phyloP scores from a whole-genome alignment of 1,139 yeast species.

The Pichia sp. region DNA sequence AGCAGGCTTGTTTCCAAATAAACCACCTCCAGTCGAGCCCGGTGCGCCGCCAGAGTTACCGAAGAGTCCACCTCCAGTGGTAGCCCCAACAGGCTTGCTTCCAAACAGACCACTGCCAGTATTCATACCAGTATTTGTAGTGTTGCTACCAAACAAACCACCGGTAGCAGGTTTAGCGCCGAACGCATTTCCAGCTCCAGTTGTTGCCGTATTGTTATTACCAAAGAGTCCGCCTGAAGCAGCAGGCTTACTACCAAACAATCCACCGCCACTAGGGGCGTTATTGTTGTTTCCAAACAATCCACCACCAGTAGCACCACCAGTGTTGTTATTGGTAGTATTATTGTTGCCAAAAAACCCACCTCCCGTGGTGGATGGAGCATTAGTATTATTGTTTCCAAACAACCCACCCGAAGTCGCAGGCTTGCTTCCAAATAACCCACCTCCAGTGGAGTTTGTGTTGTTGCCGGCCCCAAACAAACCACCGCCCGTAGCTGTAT shows the following conservation, averaged over 20 bases:
- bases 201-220: constrained; percentile 17
- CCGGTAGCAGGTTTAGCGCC: constrained; percentile 26
- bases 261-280: constrained; percentile 25
- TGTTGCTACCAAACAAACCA: constrained; percentile 19
- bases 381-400: constrained; percentile 29
- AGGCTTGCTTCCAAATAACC: constrained; percentile 32
- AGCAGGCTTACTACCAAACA: constrained; percentile 31
- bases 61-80: constrained; percentile 20
- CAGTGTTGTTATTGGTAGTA: constrained; percentile 24
- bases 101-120: constrained; percentile 25
- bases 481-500: constrained; percentile 16
- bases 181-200: constrained; percentile 23
- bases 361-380: constrained; percentile 7
- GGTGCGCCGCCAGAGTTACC: constrained; percentile 20
- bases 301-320: constrained; percentile 19
- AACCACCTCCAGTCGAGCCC: constrained; percentile 9
- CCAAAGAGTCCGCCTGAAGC: constrained; percentile 24
- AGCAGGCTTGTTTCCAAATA: constrained; percentile 20
- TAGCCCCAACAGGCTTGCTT: constrained; percentile 14
- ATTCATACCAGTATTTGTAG: constrained; percentile 8
- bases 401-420: constrained; percentile 15
- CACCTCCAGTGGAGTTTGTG: constrained; percentile 18
- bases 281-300: constrained; percentile 19
- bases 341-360: constrained; percentile 31
- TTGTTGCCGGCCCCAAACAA: constrained; percentile 30